Evolutionary conservation across 345 rosid species (phyloP), one percentile per base, ranked within the genome.

Genomic region (Eutrema yunnanense): DNA sequence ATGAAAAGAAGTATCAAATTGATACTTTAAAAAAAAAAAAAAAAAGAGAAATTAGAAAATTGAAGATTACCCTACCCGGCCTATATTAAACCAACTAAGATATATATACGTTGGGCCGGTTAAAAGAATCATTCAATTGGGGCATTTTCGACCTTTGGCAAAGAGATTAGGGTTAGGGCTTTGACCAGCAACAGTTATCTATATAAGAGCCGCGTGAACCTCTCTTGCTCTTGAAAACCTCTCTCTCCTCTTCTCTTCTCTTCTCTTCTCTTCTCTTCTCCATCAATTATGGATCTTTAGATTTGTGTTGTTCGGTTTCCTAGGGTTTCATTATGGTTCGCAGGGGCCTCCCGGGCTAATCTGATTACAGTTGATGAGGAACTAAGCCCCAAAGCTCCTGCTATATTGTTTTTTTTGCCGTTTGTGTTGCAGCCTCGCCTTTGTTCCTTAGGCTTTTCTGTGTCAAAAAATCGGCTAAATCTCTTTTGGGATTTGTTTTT

Each of bases 361-460:
- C 92, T 65, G 89, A 83, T 52, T 1, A 53, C 2, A 6, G 0
- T 49, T n/a, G 26, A 3, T 75, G 79, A 75, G 10, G 79, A 75
- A 69, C 1, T 54, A 62, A 54, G 74, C 79, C 79, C 79, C 74
- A 75, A 75, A 69, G 79, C 70, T 75, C 74, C 46, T 75, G 79
- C 74, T 1, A 70, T 3, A 75, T 12, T 83, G 8, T 11, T 19
- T 42, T 16, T 19, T 9, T 54, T 56, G 86, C 89, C 83, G 84
- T 84, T 85, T 75, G 92, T 87, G 92, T 85, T 87, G 85, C 92
- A 84, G 89, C 52, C 62, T 78, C 4, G 83, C 85, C 74, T 55
- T 50, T 8, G 22, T 50, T 60, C 65, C 26, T 34, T 59, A 62
- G 75, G 48, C 41, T 37, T 47, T 32, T 57, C 75, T 75, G 79